These are phyloP conservation scores for Marchantia paleacea DNA, from an alignment of 225 moss, liverwort and hornwort species.

Conservation along the genomic window DNA sequence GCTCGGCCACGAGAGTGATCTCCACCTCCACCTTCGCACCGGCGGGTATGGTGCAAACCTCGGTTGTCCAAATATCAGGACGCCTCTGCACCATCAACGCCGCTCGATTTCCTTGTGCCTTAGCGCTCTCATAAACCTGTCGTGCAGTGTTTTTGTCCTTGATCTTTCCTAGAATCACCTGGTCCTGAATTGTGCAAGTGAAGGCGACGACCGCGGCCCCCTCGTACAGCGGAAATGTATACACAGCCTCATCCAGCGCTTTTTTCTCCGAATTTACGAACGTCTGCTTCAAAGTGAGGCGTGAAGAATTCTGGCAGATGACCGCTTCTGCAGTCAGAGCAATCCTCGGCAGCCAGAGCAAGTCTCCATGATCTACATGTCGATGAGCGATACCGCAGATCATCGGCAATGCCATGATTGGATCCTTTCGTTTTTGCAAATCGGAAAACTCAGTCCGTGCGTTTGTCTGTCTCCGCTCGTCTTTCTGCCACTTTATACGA, in stretches of 20 bases:
- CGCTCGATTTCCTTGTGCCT: slow-evolving; percentile 41
- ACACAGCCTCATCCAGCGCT: slow-evolving; percentile 43
- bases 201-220: slow-evolving; percentile 45
- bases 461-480: no score
- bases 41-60: slow-evolving; percentile 52
- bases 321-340: slow-evolving; percentile 35
- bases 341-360: slow-evolving; percentile 28
- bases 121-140: slow-evolving; percentile 40
- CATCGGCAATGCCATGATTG: no score
- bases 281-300: slow-evolving; percentile 41
- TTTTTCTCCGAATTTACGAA: slow-evolving; percentile 31
- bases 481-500: no score
- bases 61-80: slow-evolving; percentile 51
- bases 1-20: slow-evolving; percentile 44
- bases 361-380: no score
- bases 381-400: no score
- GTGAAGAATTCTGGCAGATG: slow-evolving; percentile 39
- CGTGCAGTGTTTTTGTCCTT: slow-evolving; percentile 45
- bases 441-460: no score
- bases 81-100: slow-evolving; percentile 45
- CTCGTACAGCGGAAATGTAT: slow-evolving; percentile 54
- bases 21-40: slow-evolving; percentile 37
- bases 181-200: slow-evolving; percentile 43
- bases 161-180: slow-evolving; percentile 42
- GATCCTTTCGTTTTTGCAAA: no score